phyloP scores from a whole-genome alignment of 2,329 filamentous ascomycete genomes.

The Sporothrix protearum region DNA sequence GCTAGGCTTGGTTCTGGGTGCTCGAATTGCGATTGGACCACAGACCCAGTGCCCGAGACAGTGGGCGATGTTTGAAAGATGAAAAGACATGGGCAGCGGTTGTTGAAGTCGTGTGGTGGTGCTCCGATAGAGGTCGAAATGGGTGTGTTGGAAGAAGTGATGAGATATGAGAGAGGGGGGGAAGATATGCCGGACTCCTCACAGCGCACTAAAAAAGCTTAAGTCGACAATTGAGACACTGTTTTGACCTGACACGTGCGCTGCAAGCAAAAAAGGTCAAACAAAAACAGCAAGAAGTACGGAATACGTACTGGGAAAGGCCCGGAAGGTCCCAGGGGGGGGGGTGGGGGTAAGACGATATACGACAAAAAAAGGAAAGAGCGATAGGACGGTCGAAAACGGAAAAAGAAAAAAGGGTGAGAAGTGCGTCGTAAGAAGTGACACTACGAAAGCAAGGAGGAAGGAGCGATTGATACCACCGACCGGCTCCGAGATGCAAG shows the following conservation, averaged over 20 bases:
- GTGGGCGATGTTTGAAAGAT: background rate
- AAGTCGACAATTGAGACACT: conserved; percentile 11
- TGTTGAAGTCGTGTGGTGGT: background rate
- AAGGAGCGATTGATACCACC: background rate
- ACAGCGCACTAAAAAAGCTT: conserved; percentile 17
- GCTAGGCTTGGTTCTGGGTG: background rate
- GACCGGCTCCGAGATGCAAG: conserved; percentile 1
- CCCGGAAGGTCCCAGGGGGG: background rate
- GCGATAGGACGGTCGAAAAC: background rate
- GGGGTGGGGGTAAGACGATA: conserved; percentile 7
- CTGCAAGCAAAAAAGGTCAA: background rate
- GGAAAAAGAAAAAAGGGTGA: background rate
- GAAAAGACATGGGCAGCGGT: background rate
- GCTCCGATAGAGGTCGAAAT: background rate
- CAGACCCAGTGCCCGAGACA: background rate
- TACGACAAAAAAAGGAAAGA: conserved; percentile 7
- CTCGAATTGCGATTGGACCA: conserved; percentile 9
- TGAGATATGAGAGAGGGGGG: background rate
- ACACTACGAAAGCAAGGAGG: background rate
- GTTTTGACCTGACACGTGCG: conserved; percentile 20
- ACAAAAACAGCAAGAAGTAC: background rate
- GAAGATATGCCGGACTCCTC: background rate
- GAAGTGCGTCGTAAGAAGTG: background rate
- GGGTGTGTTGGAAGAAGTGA: background rate
- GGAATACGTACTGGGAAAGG: background rate